phyloP scores from a whole-genome alignment of 768 basidiomycete species.

The Rhodosporidiobolus sp. region DNA sequence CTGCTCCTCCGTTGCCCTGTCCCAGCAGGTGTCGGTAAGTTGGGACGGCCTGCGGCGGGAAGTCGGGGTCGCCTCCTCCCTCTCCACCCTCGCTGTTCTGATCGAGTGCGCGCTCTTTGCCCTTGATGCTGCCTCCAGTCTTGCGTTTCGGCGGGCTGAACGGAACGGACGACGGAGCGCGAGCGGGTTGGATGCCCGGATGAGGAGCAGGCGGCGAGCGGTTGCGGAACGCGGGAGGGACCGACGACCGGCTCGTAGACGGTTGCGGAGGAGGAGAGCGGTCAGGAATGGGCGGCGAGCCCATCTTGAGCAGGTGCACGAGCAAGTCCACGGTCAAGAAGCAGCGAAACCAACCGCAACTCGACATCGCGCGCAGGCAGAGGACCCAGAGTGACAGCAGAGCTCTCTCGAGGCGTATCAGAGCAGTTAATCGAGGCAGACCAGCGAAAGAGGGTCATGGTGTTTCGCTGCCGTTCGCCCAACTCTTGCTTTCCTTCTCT shows the following conservation, averaged over 20 bases:
- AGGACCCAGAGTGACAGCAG: background rate
- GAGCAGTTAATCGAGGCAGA: too few species aligned
- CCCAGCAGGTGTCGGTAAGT: constrained; percentile 35
- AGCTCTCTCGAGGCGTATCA: too few species aligned
- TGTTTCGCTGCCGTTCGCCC: too few species aligned
- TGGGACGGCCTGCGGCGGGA: background rate
- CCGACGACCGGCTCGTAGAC: background rate
- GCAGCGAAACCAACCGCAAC: background rate
- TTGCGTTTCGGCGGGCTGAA: constrained; percentile 34
- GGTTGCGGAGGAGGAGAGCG: constrained; percentile 2
- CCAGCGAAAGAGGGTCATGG: too few species aligned
- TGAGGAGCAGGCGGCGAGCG: constrained; percentile 22
- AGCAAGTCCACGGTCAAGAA: background rate
- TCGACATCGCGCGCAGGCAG: too few species aligned
- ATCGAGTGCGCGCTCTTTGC: constrained; percentile 36
- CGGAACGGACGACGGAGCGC: constrained; percentile 5
- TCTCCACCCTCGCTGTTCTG: background rate
- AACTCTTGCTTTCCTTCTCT: too few species aligned
- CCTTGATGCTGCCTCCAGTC: constrained; percentile 36
- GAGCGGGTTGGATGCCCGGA: constrained; percentile 12
- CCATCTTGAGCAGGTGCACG: constrained; percentile 9
- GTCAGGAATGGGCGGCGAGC: constrained; percentile 33
- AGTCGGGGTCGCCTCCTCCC: constrained; percentile 51
- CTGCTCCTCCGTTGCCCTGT: constrained; percentile 20
- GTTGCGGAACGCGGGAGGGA: background rate